A percentile compares a stretch with the other conserved stretches of the same genome.
phyloP scores from a whole-genome alignment of 2,329 filamentous ascomycete species.

The Botrytis porri region DNA sequence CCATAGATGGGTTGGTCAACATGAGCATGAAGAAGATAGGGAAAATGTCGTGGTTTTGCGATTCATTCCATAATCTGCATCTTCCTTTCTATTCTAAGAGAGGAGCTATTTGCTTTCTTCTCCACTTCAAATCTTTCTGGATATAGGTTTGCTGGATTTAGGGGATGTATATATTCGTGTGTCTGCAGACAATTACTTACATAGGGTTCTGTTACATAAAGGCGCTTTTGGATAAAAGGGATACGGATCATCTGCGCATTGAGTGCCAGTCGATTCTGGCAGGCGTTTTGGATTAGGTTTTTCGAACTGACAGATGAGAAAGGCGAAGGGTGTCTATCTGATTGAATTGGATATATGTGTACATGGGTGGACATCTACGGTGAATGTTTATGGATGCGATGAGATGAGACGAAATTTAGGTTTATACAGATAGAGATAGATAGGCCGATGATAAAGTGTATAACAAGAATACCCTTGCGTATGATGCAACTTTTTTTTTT shows the following conservation, averaged over 20 bases:
- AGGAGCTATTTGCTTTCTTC: no score
- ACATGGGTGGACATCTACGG: background rate
- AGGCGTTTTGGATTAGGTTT: background rate
- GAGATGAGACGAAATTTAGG: background rate
- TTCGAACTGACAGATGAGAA: background rate
- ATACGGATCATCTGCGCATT: background rate
- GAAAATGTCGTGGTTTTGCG: constrained; percentile 34
- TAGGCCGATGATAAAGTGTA: background rate
- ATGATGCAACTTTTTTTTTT: background rate
- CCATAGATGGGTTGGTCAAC: constrained; percentile 46
- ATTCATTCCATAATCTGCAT: background rate
- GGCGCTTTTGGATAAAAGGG: background rate
- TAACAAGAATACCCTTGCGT: background rate
- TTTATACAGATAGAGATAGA: background rate
- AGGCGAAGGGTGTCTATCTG: background rate
- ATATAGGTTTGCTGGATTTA: background rate
- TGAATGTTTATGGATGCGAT: background rate
- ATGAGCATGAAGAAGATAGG: constrained; percentile 25
- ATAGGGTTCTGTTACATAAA: background rate
- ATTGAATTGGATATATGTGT: background rate
- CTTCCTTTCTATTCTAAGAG: background rate
- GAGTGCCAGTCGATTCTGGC: background rate
- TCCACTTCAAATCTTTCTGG: background rate
- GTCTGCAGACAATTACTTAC: background rate
- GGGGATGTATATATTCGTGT: background rate